Percentiles rank a stretch among this genome's conserved stretches.
phyloP scores from a whole-genome alignment of 179 eudicot species.

The Corrigiola litoralis region DNA sequence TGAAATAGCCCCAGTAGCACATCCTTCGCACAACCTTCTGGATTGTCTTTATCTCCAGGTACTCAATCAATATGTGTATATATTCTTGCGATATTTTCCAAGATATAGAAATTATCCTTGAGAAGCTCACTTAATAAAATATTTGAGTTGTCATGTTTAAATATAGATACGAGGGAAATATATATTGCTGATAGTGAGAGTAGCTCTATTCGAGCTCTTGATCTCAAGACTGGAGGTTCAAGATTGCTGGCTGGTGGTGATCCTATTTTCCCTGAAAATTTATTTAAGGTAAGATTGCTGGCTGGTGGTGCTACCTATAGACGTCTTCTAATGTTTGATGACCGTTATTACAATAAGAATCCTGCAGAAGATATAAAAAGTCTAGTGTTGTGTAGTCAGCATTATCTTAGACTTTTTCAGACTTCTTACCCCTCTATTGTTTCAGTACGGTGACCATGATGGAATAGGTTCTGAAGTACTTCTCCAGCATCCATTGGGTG shows the following conservation, averaged over 20 bases:
- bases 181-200: constrained; percentile 98
- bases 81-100: neutral
- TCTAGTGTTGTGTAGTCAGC: neutral
- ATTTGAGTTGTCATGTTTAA: neutral
- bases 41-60: constrained; percentile 87
- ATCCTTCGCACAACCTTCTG: constrained; percentile 98
- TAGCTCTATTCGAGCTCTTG: constrained; percentile 89
- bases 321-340: neutral
- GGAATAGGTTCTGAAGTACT: constrained; percentile 90
- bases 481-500: constrained; percentile 93
- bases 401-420: too few species aligned
- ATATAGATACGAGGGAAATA: constrained; percentile 64
- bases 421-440: constrained; percentile 8
- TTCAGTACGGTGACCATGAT: constrained; percentile 93
- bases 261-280: constrained; percentile 78
- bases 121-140: constrained; percentile 2
- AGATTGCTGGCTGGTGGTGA: constrained; percentile 92
- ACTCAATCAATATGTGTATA: constrained; percentile 12
- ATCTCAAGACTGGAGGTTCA: constrained; percentile 89
- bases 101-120: neutral
- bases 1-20: constrained; percentile 65
- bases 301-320: neutral
- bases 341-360: neutral
- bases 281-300: constrained; percentile 69
- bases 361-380: constrained; percentile 4